Conservation (phyloP, 768 basidiomycete genomes). For the Termitomyces sp. region DNA sequence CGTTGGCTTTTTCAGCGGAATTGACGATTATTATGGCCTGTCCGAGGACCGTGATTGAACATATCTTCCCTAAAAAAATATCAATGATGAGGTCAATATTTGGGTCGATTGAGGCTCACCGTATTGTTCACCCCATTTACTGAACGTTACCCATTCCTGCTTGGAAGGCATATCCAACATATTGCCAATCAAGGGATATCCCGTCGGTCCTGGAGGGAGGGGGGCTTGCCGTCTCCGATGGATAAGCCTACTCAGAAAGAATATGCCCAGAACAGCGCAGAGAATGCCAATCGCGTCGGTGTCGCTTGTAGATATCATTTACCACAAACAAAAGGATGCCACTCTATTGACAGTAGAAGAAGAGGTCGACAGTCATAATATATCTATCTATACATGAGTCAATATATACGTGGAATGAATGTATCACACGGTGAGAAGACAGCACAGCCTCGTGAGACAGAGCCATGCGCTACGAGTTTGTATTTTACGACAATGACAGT, state of each 20-base stretch:
- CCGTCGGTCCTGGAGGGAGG: constrained; percentile 6
- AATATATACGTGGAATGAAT: too few relatives aligned
- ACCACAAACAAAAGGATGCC: too few relatives aligned
- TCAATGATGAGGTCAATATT: too few relatives aligned
- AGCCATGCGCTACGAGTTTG: too few relatives aligned
- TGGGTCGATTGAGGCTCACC: not conserved
- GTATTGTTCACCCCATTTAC: constrained; percentile 7
- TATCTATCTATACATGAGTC: too few relatives aligned
- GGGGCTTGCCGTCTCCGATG: constrained; percentile 7
- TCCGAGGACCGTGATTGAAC: constrained; percentile 55
- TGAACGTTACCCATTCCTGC: constrained; percentile 5
- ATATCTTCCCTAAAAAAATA: constrained; percentile 56
- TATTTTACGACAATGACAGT: too few relatives aligned
- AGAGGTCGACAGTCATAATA: too few relatives aligned
- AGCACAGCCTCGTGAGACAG: too few relatives aligned
- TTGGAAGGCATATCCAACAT: constrained; percentile 3
- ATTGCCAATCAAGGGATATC: constrained; percentile 10
- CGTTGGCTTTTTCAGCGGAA: constrained; percentile 43
- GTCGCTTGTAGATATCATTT: not conserved
- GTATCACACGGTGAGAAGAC: too few relatives aligned
- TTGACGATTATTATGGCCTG: constrained; percentile 56
- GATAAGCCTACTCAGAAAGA: constrained; percentile 29
- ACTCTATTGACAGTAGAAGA: too few relatives aligned
- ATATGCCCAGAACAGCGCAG: constrained; percentile 29
- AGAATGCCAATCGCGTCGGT: constrained; percentile 20